Base-by-base conservation (phyloP, 164 flowering plant species). In the Stephania cephalantha region DNA sequence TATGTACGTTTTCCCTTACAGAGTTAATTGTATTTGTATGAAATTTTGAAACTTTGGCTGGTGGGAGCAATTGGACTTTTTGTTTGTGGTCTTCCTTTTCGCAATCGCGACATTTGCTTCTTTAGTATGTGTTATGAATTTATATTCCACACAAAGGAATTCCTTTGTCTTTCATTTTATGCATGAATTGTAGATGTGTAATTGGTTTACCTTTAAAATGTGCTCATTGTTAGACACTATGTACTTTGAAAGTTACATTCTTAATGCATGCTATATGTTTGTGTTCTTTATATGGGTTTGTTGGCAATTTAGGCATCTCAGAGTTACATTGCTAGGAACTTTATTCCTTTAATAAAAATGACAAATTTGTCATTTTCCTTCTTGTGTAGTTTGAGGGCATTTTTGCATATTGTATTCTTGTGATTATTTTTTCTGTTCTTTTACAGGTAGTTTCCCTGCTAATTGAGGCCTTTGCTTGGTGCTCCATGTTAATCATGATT, bases 381-480 rank as follows among this genome's bases (percentile, higher is more conserved):
- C 29, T 66, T 66, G 13, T 9, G 25, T 61, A 61, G 66, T 17
- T 61, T 61, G 9, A 69, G 46, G 46, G 18, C 55, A 20, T 70
- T 11, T 45, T 29, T 18, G 20, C 11, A 2, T 52, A 22, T 17
- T 2, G 42, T 42, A 2, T 50, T 53, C 66, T 15, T 10, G 35
- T 70, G 46, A 18, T 78, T 42, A 45, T n/a, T 58, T 68, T 55
- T 22, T 61, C 22, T 46, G 71, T 58, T 46, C 44, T 63, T 66
- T 42, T 78, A 78, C 86, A 95, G 99, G 78, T 83, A 25, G 74
- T 86, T 69, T 85, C 95, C 70, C 71, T 92, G 78, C 61, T 82
- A 66, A 75, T 92, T 80, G 88, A 93, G 84, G 89, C 94, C 79
- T 81, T 90, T 82, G 78, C 94, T 76, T 95, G 99, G 99, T 81